Evolutionary conservation across 306 rosid species (phyloP), one percentile per base, ranked within the genome.

Genomic region (Quercus wislizeni): DNA sequence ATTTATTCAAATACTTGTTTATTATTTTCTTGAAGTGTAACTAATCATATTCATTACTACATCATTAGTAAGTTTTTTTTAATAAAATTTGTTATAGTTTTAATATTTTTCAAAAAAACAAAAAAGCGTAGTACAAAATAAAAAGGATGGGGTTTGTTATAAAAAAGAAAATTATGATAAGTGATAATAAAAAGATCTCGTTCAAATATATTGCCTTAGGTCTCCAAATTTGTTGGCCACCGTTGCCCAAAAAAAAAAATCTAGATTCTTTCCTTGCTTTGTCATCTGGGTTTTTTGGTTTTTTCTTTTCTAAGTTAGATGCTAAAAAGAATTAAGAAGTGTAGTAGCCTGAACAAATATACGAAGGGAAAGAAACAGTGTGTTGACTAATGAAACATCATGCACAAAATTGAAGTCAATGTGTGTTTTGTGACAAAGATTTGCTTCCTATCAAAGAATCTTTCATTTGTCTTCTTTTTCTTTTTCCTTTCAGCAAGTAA

Each of bases 161-260:
- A 35, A 35, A 35, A 35, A 31, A n/a, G n/a, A n/a, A 35, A 35
- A 35, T 6, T 5, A 6, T 1, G 8, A 35, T 35, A 35, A 35
- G 8, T 35, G 7, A 33, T 33, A 33, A 5, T 2, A 33, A 35
- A 35, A 35, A 35, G 0, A 1, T 2, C 2, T 1, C 0, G 0
- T 1, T 35, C 8, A 6, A 35, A 35, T 1, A 35, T 35, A 35
- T 6, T 35, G 8, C 0, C 8, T 35, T 1, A 5, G 41, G 8
- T 2, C 2, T 35, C 1, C 8, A 35, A 5, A 35, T 35, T 35
- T 1, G 41, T 5, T 35, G 2, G 41, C 8, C 41, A 35, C 2
- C 8, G 8, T 8, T 35, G 2, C 6, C 38, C 38, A 10, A 6
- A 38, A 38, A 38, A 6, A 5, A 69, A 70, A 28, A 20, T 25